phyloP scores from a whole-genome alignment of 2,329 filamentous ascomycete genomes.

The Arthroderma uncinatum region DNA sequence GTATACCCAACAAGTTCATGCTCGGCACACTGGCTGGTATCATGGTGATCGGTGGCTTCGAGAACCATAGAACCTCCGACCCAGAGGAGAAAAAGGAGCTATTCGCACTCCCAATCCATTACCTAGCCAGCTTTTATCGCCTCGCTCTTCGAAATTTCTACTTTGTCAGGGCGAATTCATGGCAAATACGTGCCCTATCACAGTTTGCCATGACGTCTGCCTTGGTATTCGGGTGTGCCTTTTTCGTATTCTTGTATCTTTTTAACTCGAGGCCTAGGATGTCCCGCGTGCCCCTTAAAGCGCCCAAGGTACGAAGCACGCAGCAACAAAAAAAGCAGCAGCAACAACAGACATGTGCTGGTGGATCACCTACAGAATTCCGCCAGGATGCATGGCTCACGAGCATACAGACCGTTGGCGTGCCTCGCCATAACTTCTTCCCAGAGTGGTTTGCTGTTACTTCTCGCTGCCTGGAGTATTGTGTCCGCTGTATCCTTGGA shows the following conservation, averaged over 20 bases:
- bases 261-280: conserved; percentile 49
- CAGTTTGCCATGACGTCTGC: conserved; percentile 41
- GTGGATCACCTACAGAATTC: conserved; percentile 73
- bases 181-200: conserved; percentile 29
- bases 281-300: conserved; percentile 26
- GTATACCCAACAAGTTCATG: conserved; percentile 64
- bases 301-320: conserved; percentile 24
- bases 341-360: conserved; percentile 26
- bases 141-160: conserved; percentile 20
- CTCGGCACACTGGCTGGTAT: conserved; percentile 82
- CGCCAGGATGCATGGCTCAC: conserved; percentile 86
- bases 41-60: conserved; percentile 78
- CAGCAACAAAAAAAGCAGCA: conserved; percentile 15
- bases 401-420: conserved; percentile 82
- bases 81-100: conserved; percentile 44
- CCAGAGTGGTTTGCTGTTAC: conserved; percentile 72
- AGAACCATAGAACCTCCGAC: conserved; percentile 48
- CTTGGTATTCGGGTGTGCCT: conserved; percentile 44
- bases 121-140: conserved; percentile 36
- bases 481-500: conserved; percentile 65
- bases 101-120: conserved; percentile 50
- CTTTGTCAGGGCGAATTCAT: conserved; percentile 21
- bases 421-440: conserved; percentile 75
- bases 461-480: conserved; percentile 72
- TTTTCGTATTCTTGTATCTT: conserved; percentile 46